Evolutionary conservation across 306 rosid genomes (phyloP).

Genomic region (Lathyrus tuberosus): DNA sequence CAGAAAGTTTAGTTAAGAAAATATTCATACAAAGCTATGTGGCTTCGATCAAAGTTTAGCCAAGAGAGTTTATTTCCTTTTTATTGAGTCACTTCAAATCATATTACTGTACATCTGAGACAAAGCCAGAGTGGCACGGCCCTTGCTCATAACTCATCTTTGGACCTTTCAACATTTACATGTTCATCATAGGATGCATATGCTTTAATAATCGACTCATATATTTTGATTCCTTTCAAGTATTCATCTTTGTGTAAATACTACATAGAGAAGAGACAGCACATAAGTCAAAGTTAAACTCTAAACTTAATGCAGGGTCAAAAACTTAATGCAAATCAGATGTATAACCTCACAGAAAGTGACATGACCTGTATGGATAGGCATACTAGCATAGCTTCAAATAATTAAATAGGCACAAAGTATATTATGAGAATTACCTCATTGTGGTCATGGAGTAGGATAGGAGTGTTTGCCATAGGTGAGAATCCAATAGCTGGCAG

Average conservation of each 20-base stretch:
- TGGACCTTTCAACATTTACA: constrained; percentile 40
- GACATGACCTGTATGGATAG: constrained; percentile 8
- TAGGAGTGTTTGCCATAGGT: constrained; percentile 90
- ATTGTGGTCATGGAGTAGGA: constrained; percentile 91
- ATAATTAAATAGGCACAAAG: not conserved
- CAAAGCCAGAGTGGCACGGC: not conserved
- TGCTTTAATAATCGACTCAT: constrained; percentile 67
- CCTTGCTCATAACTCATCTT: too few species aligned
- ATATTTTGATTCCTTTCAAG: constrained; percentile 76
- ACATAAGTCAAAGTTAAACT: constrained; percentile 21
- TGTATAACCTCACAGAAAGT: constrained; percentile 6
- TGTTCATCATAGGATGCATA: constrained; percentile 62
- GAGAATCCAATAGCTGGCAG: constrained; percentile 93
- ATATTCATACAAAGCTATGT: constrained; percentile 15
- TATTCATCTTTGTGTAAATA: constrained; percentile 79
- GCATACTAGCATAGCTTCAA: not conserved
- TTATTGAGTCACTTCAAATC: constrained; percentile 2
- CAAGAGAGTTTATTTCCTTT: not conserved
- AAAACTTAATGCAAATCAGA: not conserved
- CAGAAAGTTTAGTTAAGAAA: constrained; percentile 21
- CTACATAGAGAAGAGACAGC: constrained; percentile 49
- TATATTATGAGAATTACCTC: constrained; percentile 61
- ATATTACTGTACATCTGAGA: constrained; percentile 25
- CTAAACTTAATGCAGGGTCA: constrained; percentile 7
- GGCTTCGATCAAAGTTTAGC: constrained; percentile 4